These are phyloP conservation scores for Trypanosoma lewisi DNA, from an alignment of 208 protist species.

Conservation along the genomic window DNA sequence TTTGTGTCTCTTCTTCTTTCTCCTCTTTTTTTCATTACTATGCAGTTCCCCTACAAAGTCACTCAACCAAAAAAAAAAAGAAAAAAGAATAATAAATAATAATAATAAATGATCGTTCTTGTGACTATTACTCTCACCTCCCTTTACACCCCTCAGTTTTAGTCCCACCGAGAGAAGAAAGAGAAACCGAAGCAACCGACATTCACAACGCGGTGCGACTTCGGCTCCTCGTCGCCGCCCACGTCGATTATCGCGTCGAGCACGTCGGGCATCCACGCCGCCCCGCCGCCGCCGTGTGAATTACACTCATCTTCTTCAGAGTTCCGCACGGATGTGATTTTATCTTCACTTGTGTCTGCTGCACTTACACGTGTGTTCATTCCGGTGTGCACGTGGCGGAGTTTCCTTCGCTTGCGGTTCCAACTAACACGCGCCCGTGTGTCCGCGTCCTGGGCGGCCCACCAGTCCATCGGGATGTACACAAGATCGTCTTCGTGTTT, in stretches of 20 bases:
- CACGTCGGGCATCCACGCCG: neutral
- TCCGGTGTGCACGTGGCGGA: slow-evolving; percentile 7
- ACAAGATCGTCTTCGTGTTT: neutral
- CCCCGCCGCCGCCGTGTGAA: no score
- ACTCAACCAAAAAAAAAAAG: no score
- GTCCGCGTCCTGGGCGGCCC: slow-evolving; percentile 22
- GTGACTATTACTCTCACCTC: neutral
- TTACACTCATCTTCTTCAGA: neutral
- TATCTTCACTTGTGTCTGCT: slow-evolving; percentile 3
- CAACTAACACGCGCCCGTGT: slow-evolving; percentile 17
- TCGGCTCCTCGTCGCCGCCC: slow-evolving; percentile 11
- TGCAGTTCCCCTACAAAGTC: no score
- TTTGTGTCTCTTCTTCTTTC: no score
- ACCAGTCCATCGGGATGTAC: slow-evolving; percentile 37
- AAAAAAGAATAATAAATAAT: neutral
- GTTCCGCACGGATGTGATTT: neutral
- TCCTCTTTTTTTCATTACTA: no score
- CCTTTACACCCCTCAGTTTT: neutral
- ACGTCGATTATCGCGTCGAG: slow-evolving; percentile 4
- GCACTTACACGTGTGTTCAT: neutral
- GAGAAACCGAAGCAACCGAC: slow-evolving; percentile 65
- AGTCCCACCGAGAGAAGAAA: slow-evolving; percentile 50
- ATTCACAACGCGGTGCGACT: slow-evolving; percentile 37
- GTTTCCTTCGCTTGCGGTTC: slow-evolving; percentile 25
- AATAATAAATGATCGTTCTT: no score